phyloP scores from a whole-genome alignment of 2,329 filamentous ascomycete genomes.

The Alternaria sp. region DNA sequence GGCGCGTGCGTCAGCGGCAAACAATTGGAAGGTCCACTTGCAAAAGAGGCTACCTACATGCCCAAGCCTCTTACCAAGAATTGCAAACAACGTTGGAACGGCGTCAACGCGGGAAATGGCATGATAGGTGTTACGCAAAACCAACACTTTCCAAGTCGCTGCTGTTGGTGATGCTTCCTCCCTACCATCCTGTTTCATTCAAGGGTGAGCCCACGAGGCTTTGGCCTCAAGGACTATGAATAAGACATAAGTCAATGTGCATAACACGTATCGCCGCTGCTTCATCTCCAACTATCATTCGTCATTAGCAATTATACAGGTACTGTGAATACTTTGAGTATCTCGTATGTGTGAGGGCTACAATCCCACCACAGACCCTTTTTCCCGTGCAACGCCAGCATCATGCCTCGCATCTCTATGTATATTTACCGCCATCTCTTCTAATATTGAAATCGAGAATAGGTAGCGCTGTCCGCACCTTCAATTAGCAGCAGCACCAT shows the following conservation, averaged over 20 bases:
- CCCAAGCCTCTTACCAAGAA: neutral
- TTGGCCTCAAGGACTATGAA: neutral
- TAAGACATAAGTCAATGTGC: neutral
- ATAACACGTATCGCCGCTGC: neutral
- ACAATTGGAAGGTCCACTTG: neutral
- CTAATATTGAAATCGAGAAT: too few species aligned
- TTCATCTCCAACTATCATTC: neutral
- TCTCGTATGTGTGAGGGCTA: neutral
- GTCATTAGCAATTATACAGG: neutral
- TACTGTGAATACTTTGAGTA: neutral
- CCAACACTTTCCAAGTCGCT: neutral
- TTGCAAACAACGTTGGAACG: neutral
- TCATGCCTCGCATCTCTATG: neutral
- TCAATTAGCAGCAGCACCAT: neutral
- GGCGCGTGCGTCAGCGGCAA: conserved; percentile 13
- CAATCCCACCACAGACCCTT: neutral
- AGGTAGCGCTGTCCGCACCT: neutral
- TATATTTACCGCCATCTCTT: neutral
- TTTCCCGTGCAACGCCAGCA: neutral
- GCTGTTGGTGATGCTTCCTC: neutral
- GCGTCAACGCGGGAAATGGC: neutral
- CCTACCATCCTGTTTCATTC: neutral
- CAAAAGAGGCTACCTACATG: neutral
- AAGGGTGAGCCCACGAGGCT: neutral
- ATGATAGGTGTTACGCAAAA: neutral